Percentiles rank a stretch among this genome's conserved stretches.
Conservation (phyloP, 805 yeast genomes). For the Priceomyces medius region DNA sequence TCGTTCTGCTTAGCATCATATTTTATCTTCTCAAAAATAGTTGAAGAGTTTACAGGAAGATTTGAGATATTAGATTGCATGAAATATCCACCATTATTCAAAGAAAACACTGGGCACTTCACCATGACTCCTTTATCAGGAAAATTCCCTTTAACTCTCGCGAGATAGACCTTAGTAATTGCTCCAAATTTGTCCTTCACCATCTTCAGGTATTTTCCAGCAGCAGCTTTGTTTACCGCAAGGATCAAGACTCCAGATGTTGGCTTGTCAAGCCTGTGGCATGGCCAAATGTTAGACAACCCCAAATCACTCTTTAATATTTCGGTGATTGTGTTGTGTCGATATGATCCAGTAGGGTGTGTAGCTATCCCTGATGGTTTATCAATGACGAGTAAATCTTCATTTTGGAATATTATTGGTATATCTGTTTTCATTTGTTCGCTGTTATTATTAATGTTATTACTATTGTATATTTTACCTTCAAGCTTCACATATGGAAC, state of each 20-base stretch:
- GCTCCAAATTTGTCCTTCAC: constrained; percentile 26
- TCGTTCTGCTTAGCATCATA: constrained; percentile 29
- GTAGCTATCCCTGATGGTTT: constrained; percentile 57
- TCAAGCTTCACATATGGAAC: constrained; percentile 19
- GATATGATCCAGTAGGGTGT: constrained; percentile 49
- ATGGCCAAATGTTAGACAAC: constrained; percentile 35
- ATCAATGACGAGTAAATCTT: constrained; percentile 41
- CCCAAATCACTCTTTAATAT: constrained; percentile 33
- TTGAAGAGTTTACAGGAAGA: constrained; percentile 30
- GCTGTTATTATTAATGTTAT: not conserved
- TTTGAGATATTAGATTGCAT: constrained; percentile 27
- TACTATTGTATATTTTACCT: too few species aligned
- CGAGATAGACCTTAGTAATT: constrained; percentile 44
- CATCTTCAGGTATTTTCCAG: constrained; percentile 28
- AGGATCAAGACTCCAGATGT: constrained; percentile 52
- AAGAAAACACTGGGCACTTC: constrained; percentile 40
- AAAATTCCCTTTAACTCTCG: constrained; percentile 43
- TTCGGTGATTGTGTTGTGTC: constrained; percentile 44
- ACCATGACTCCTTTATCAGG: constrained; percentile 28
- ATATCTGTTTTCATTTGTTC: constrained; percentile 7
- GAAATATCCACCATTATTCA: constrained; percentile 34
- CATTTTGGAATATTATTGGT: constrained; percentile 35
- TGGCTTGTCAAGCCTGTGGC: constrained; percentile 51
- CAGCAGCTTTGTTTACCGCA: constrained; percentile 35
- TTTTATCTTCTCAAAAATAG: constrained; percentile 29